Base-by-base conservation (phyloP, 1,284 basidiomycete genomes). In the Cryptococcus hybrid region DNA sequence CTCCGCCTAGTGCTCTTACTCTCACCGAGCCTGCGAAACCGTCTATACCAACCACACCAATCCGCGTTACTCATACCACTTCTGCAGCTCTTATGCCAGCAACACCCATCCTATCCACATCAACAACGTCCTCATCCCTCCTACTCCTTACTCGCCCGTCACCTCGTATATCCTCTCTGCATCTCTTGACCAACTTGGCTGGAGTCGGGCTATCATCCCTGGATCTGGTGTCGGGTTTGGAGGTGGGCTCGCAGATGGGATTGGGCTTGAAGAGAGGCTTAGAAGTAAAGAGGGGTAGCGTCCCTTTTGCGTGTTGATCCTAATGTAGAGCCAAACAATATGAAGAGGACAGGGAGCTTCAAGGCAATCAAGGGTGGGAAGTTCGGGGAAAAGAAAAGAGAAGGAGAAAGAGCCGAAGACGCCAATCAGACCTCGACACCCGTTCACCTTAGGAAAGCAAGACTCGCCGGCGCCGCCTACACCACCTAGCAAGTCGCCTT, bases 121-220 rank as follows among this genome's bases (percentile, higher is more conserved):
- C 18, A 18, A 18, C 18, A 18, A 18, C 18, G 18, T 18, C 18
- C 36, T 12, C 46, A 4, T 36, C 55, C 2, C 61, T 4, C 18
- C 35, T 4, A 64, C 64, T 5, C 64, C 60, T n/a, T 62, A 60
- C 24, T 66, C 64, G 15, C 64, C 64, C 12, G 61, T 55, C n/a
- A 66, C 64, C 18, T 58, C 64, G 2, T 61, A 62, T 35, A 63
- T 66, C 35, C 56, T 66, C 13, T 48, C 58, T 34, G 62, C 60
- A 9, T 49, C 55, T 13, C n/a, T 36, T 4, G 7, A 37, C 37
- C 8, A 46, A 48, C 47, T 56, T 39, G 48, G 54, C 44, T 35
- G 46, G 59, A 52, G 53, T 37, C 43, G 42, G 48, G 46, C 52
- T 56, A n/a, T 45, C 5, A n/a, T 54, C 37, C n/a, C 46, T n/a